Evolutionary conservation across 2,329 filamentous ascomycete genomes (phyloP).

Genomic region (Colletotrichum ledebouriae): DNA sequence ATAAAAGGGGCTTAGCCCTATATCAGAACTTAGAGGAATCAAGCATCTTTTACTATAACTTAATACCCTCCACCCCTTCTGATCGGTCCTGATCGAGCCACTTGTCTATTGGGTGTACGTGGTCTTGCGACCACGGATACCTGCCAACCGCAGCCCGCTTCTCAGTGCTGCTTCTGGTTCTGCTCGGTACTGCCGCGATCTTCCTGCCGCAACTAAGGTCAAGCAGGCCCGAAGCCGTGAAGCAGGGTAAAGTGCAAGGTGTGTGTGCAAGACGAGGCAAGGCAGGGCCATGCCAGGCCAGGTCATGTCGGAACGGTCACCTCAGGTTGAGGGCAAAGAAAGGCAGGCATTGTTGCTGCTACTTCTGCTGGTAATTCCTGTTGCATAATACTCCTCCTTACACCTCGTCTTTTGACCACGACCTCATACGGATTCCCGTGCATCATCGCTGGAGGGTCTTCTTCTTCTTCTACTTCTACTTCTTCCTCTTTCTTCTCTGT

Average conservation of each 20-base stretch:
- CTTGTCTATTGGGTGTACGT: neutral
- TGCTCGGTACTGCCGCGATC: too few relatives aligned
- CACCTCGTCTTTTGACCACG: constrained; percentile 39
- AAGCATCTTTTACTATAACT: too few relatives aligned
- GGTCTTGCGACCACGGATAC: too few relatives aligned
- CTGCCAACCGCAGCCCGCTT: too few relatives aligned
- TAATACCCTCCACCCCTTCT: neutral
- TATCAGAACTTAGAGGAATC: too few relatives aligned
- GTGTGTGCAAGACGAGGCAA: constrained; percentile 2
- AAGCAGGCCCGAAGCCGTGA: too few relatives aligned
- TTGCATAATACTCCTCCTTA: constrained; percentile 39
- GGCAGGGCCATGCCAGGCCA: neutral
- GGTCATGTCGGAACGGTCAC: too few relatives aligned
- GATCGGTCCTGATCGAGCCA: neutral
- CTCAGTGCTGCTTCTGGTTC: too few relatives aligned
- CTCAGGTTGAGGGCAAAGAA: constrained; percentile 7
- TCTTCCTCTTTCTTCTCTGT: neutral
- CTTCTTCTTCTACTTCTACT: neutral
- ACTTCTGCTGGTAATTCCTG: constrained; percentile 11
- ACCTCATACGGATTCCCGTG: constrained; percentile 26
- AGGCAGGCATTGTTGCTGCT: constrained; percentile 32
- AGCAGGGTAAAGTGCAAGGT: too few relatives aligned
- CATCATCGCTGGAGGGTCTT: constrained; percentile 29
- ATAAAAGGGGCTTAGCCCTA: too few relatives aligned
- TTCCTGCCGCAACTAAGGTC: too few relatives aligned